phyloP scores from a whole-genome alignment of 176 grass and related monocot species.

The Bothriochloa decipiens region DNA sequence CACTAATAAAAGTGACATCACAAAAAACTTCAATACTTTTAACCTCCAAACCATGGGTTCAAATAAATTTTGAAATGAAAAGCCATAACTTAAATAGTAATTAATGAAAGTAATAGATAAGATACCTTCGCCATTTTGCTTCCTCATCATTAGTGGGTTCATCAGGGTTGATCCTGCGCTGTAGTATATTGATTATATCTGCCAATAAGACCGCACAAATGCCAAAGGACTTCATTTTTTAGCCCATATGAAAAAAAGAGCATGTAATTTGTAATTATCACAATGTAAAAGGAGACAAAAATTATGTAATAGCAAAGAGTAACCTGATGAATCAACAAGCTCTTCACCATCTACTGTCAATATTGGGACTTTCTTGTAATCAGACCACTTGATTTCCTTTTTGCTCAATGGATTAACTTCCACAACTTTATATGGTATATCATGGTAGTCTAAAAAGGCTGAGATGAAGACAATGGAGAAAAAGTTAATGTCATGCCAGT shows the following conservation, averaged over 20 bases:
- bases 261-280: neutral
- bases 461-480: slow-evolving; percentile 38
- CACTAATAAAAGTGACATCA: neutral
- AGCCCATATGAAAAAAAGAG: neutral
- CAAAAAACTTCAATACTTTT: neutral
- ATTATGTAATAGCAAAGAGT: neutral
- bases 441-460: slow-evolving; percentile 97
- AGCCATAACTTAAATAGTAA: neutral
- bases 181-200: slow-evolving; percentile 91
- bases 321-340: slow-evolving; percentile 91
- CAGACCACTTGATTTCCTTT: slow-evolving; percentile 99
- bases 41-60: neutral
- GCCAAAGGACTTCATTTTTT: slow-evolving; percentile 13
- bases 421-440: slow-evolving; percentile 98
- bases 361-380: slow-evolving; percentile 99
- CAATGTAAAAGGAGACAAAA: slow-evolving; percentile 1
- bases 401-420: slow-evolving; percentile 99
- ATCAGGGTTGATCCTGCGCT: slow-evolving; percentile 55
- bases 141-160: slow-evolving; percentile 62
- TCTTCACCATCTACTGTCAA: slow-evolving; percentile 86
- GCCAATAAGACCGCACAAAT: slow-evolving; percentile 35
- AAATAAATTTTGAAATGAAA: neutral
- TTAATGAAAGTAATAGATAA: slow-evolving; percentile 6
- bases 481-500: neutral
- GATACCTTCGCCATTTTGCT: slow-evolving; percentile 85